Evolutionary conservation across 768 basidiomycete species (phyloP).

Genomic region (Rhodotorula taiwanensis): DNA sequence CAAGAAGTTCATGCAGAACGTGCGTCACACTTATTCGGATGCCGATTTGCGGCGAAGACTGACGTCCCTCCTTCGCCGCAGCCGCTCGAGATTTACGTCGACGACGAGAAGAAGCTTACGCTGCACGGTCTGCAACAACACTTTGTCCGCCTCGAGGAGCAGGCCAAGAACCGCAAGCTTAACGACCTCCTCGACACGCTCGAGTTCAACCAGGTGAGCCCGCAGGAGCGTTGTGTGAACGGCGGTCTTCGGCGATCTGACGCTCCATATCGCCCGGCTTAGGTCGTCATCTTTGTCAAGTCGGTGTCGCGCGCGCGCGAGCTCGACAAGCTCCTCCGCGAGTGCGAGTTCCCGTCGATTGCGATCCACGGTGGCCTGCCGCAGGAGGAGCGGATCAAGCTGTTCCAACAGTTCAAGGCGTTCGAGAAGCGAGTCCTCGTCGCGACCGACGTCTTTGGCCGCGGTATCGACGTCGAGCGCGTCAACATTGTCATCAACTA

Average conservation of each 20-base stretch:
- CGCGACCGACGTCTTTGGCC: slow-evolving; percentile 97
- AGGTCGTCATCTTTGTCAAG: slow-evolving; percentile 99
- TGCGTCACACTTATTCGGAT: slow-evolving; percentile 49
- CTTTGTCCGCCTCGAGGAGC: slow-evolving; percentile 93
- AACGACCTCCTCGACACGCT: slow-evolving; percentile 91
- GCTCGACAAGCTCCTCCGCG: slow-evolving; percentile 86
- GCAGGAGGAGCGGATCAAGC: slow-evolving; percentile 92
- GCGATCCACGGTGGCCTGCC: slow-evolving; percentile 89
- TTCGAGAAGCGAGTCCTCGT: slow-evolving; percentile 99
- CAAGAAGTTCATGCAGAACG: slow-evolving; percentile 99
- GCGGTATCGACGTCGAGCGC: slow-evolving; percentile 98
- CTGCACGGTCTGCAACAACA: slow-evolving; percentile 98
- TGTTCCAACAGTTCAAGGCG: slow-evolving; percentile 96
- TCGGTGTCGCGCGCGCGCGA: slow-evolving; percentile 95
- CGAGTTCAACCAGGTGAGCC: slow-evolving; percentile 89
- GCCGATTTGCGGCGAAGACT: neutral
- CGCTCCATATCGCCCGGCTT: neutral
- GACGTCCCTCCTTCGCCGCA: too few species aligned
- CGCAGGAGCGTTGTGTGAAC: neutral
- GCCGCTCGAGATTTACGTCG: slow-evolving; percentile 99
- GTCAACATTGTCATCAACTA: slow-evolving; percentile 99
- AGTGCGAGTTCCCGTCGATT: slow-evolving; percentile 98
- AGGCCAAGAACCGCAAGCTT: slow-evolving; percentile 89
- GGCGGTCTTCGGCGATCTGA: neutral
- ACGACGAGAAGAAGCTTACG: slow-evolving; percentile 97